phyloP scores from a whole-genome alignment of 2,329 filamentous ascomycete species.

The Cytospora paraplurivora region DNA sequence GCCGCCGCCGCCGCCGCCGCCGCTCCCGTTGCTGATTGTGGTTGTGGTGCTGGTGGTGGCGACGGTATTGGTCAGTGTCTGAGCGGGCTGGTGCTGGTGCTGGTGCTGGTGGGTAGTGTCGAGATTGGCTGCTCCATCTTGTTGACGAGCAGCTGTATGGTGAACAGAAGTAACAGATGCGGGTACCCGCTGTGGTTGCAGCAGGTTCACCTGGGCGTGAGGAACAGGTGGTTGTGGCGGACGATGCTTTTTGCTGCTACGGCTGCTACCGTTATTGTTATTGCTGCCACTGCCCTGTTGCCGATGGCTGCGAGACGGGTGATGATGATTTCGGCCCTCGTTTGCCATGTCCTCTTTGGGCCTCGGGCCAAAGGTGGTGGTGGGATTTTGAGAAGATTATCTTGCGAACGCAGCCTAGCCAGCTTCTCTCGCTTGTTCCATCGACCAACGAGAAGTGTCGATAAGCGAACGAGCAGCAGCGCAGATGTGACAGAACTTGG shows the following conservation, averaged over 20 bases:
- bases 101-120: neutral
- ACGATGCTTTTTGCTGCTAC: constrained; percentile 16
- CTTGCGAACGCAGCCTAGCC: neutral
- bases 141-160: constrained; percentile 2
- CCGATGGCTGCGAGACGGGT: constrained; percentile 5
- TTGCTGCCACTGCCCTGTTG: neutral
- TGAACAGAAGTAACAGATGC: constrained; percentile 10
- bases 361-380: neutral
- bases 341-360: constrained; percentile 21
- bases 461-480: constrained; percentile 16
- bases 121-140: constrained; percentile 4
- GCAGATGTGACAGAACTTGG: constrained; percentile 6
- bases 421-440: constrained; percentile 11
- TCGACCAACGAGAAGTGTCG: constrained; percentile 19
- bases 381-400: neutral
- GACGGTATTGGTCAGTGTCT: neutral
- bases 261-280: neutral
- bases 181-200: constrained; percentile 22
- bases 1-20: neutral
- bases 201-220: constrained; percentile 12
- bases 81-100: neutral
- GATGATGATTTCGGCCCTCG: constrained; percentile 12
- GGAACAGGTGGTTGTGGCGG: constrained; percentile 12
- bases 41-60: neutral
- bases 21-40: neutral